Percentiles rank a stretch among this genome's conserved stretches.
Conservation (phyloP, 257 asterid species). For the Scutellaria baicalensis region DNA sequence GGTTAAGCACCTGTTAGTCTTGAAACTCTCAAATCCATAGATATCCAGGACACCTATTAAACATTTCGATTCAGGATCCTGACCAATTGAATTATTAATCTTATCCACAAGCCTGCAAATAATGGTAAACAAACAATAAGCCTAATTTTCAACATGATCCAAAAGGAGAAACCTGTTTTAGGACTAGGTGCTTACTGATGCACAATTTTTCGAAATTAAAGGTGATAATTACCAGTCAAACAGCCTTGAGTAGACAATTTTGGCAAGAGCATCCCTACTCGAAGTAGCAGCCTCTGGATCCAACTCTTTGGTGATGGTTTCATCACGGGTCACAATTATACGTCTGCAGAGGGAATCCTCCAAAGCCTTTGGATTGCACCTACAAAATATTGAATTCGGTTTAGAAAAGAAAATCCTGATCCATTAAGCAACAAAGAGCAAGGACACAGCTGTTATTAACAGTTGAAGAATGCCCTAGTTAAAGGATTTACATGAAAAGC, state of each 20-base stretch:
- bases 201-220: neutral
- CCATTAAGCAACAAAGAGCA: neutral
- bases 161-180: neutral
- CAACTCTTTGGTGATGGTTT: conserved; percentile 79
- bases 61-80: conserved; percentile 62
- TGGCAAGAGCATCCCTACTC: conserved; percentile 96
- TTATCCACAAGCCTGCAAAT: conserved; percentile 71
- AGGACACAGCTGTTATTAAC: neutral
- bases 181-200: neutral
- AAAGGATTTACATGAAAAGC: conserved; percentile 67
- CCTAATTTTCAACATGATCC: neutral
- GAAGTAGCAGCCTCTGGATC: conserved; percentile 91
- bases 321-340: conserved; percentile 95
- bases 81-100: conserved; percentile 69
- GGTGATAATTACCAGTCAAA: conserved; percentile 74
- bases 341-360: conserved; percentile 97
- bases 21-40: conserved; percentile 89
- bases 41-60: conserved; percentile 82
- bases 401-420: conserved; percentile 5
- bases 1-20: conserved; percentile 89
- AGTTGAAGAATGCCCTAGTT: conserved; percentile 1
- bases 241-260: conserved; percentile 85
- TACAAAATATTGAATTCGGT: conserved; percentile 22
- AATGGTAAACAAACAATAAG: neutral
- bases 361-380: conserved; percentile 92